phyloP scores from a whole-genome alignment of 768 basidiomycete species.

The Rhodotorula toruloides region DNA sequence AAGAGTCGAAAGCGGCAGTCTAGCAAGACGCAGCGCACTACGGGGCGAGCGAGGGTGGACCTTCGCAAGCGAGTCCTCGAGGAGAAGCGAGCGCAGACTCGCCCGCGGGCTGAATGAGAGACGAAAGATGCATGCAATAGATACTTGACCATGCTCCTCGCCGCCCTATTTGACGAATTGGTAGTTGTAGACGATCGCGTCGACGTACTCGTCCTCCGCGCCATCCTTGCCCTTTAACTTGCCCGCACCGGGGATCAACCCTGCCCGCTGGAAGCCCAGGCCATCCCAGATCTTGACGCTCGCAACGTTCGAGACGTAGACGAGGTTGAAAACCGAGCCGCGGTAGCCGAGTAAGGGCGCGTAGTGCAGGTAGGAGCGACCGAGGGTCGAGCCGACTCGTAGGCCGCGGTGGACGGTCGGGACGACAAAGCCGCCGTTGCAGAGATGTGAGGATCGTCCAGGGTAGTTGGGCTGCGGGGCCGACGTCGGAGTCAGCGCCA shows the following conservation, averaged over 20 bases:
- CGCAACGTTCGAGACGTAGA: slow-evolving; percentile 76
- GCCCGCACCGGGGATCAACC: slow-evolving; percentile 53
- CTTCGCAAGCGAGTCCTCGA: no score
- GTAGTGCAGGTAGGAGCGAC: slow-evolving; percentile 71
- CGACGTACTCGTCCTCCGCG: slow-evolving; percentile 75
- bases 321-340: slow-evolving; percentile 71
- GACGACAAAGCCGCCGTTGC: slow-evolving; percentile 83
- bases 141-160: no score
- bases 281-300: slow-evolving; percentile 66
- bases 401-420: slow-evolving; percentile 59
- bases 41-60: no score
- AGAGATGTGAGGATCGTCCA: slow-evolving; percentile 45
- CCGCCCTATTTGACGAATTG: slow-evolving; percentile 12
- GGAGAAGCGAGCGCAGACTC: no score
- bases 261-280: slow-evolving; percentile 59
- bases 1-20: no score
- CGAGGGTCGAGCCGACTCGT: slow-evolving; percentile 67
- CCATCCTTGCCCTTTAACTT: slow-evolving; percentile 58
- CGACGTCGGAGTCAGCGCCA: not conserved
- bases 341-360: slow-evolving; percentile 63
- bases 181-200: slow-evolving; percentile 60
- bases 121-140: no score
- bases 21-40: no score
- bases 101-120: no score
- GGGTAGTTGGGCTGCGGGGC: slow-evolving; percentile 36